Base-by-base conservation (phyloP, 2,329 filamentous ascomycete genomes). In the Ceratocystis variospora region DNA sequence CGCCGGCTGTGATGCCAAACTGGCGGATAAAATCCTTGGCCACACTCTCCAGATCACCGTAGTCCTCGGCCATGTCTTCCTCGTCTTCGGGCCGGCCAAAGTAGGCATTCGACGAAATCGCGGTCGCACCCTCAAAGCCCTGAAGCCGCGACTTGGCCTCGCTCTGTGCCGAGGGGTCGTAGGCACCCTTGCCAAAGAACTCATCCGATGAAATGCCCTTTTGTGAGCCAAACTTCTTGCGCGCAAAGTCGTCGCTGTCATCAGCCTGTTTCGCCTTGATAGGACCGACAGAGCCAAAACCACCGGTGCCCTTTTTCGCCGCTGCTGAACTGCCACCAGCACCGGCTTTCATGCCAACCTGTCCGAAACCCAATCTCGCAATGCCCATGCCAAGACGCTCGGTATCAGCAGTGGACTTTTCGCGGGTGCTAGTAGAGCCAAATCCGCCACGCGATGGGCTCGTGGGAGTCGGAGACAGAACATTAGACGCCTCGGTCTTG, bases 181-280 rank as follows among this genome's bases (percentile, higher is more conserved):
- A 97, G 66, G 83, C 79, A 64, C 91, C 90, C 75, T 94, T 93
- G 72, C 93, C 91, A 74, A 99, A 99, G 81, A 96, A 99, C 75
- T 99, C 94, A 75, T 99, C 94, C 0, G 92, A 96, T 0, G 91
- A 96, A 71, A 99, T 99, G 71, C 89, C 89, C 80, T 97, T 97
- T 75, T 99, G 94, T 55, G 77, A 77, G 68, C 92, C 93, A 73
- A 99, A 99, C 76, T 96, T 96, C 73, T 83, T 79, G 72, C 89
- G 88, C 5, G 92, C 90, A 73, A 90, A 95, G 73, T 84, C 86
- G 72, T 96, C 85, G 65, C 87, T 86, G 67, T 96, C 90, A 69
- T 84, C 85, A 86, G 68, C 28, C 45, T 55, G 50, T 67, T 83
- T 77, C 37, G 87, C 81, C 76, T 88, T 91, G 74, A 88, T 84